Evolutionary conservation across 345 rosid species (phyloP).

Genomic region (Diplotaxis tenuifolia): DNA sequence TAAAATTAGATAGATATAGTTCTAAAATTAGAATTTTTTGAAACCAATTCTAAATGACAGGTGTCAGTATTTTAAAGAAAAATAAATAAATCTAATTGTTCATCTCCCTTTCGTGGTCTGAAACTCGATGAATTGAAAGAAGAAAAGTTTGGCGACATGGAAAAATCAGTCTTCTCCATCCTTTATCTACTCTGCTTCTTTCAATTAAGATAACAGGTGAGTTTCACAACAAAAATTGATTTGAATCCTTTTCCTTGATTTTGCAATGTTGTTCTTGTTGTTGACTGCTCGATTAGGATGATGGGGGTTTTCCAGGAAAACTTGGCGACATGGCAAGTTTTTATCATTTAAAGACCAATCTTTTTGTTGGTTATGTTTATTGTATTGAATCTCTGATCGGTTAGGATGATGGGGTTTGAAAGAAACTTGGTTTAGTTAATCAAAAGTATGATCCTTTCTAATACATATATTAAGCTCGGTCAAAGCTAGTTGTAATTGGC

Average conservation of each 20-base stretch:
- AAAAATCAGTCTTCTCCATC: constrained; percentile 54
- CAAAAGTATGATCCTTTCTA: constrained; percentile 2
- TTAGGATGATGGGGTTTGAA: constrained; percentile 2
- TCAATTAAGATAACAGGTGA: constrained; percentile 87
- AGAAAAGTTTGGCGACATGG: constrained; percentile 46
- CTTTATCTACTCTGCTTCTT: constrained; percentile 68
- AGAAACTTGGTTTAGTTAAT: background rate
- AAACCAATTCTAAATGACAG: too few relatives aligned
- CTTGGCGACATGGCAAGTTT: too few relatives aligned
- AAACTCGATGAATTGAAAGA: too few relatives aligned
- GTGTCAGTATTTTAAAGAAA: too few relatives aligned
- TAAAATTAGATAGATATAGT: too few relatives aligned
- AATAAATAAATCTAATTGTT: too few relatives aligned
- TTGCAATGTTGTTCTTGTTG: background rate
- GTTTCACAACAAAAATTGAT: too few relatives aligned
- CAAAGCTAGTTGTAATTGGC: background rate
- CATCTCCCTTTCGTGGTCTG: too few relatives aligned
- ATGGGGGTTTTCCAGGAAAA: too few relatives aligned
- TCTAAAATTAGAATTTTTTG: too few relatives aligned
- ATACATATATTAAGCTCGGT: background rate
- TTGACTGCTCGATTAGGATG: background rate
- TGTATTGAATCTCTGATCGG: background rate
- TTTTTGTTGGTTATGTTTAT: background rate
- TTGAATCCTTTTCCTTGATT: background rate
- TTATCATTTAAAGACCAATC: background rate